A percentile compares a stretch with the other conserved stretches of the same genome.
These are phyloP conservation scores for Yamadazyma kanchanaburiensis DNA, from an alignment of 1,139 yeast species.

Conservation along the genomic window DNA sequence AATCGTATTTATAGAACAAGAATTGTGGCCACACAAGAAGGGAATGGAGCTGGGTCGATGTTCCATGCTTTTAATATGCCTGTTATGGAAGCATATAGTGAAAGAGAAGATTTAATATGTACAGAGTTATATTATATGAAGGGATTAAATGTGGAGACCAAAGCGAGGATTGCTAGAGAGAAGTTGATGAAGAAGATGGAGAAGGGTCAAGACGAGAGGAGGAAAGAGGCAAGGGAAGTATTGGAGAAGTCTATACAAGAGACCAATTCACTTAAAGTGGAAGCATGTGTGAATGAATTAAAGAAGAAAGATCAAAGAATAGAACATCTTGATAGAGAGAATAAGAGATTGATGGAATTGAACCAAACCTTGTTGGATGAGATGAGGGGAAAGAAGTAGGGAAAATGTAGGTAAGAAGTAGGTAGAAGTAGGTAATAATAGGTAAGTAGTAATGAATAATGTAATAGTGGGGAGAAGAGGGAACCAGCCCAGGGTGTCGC, in stretches of 20 bases:
- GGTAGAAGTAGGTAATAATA: background rate
- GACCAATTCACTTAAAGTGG: constrained; percentile 13
- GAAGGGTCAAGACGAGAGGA: too few relatives aligned
- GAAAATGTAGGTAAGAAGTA: too few relatives aligned
- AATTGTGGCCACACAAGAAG: constrained; percentile 4
- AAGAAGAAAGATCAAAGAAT: constrained; percentile 21
- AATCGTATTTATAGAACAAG: constrained; percentile 9
- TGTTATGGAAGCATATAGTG: constrained; percentile 13
- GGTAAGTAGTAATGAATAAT: background rate
- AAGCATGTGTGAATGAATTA: constrained; percentile 22
- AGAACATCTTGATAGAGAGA: constrained; percentile 25
- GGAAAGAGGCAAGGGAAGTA: constrained; percentile 1
- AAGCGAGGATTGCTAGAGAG: constrained; percentile 24
- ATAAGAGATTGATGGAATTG: constrained; percentile 30
- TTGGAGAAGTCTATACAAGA: constrained; percentile 9
- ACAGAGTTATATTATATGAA: constrained; percentile 23
- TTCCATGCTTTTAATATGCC: constrained; percentile 14
- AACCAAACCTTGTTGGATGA: constrained; percentile 27
- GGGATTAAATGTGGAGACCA: constrained; percentile 21
- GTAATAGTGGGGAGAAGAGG: too few relatives aligned
- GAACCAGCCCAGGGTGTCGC: too few relatives aligned
- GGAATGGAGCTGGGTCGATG: constrained; percentile 6
- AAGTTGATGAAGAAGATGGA: constrained; percentile 8
- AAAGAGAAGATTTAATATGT: constrained; percentile 18
- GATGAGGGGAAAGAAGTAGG: constrained; percentile 8